These are phyloP conservation scores for Trypanosoma platydactyli DNA, from an alignment of 208 protist genomes.

Conservation along the genomic window DNA sequence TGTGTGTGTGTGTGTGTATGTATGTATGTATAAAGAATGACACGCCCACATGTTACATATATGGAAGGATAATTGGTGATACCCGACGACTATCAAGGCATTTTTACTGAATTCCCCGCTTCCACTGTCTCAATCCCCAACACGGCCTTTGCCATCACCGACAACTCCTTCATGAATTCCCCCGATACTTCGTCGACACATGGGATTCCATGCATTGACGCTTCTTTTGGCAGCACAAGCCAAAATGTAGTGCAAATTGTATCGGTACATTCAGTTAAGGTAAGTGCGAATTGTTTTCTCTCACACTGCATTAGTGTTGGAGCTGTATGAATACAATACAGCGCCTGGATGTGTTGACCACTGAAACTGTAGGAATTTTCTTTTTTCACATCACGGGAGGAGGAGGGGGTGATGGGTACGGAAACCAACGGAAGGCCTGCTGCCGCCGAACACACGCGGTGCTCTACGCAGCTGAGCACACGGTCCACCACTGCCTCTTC, in stretches of 20 bases:
- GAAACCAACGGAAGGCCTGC: not conserved
- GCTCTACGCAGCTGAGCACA: not conserved
- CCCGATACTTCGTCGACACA: not conserved
- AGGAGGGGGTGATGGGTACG: not conserved
- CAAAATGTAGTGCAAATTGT: not conserved
- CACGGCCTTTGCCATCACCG: constrained; percentile 1
- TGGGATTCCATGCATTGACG: not conserved
- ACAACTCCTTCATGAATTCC: not conserved
- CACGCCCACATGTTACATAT: no score
- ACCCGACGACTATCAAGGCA: no score
- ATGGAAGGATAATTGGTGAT: no score
- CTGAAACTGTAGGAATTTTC: not conserved
- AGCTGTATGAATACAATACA: not conserved
- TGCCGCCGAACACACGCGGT: not conserved
- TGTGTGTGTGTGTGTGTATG: no score
- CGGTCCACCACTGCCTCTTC: not conserved
- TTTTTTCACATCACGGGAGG: not conserved
- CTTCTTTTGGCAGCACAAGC: not conserved
- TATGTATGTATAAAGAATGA: no score
- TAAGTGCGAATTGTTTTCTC: no score
- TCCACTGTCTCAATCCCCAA: not conserved
- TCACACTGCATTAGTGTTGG: no score
- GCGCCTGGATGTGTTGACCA: not conserved
- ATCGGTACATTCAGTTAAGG: not conserved
- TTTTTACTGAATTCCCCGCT: not conserved